A percentile compares a stretch with the other conserved stretches of the same genome.
Evolutionary conservation across 2,329 filamentous ascomycete species (phyloP).

Genomic region (Alternaria novae-zelandiae): DNA sequence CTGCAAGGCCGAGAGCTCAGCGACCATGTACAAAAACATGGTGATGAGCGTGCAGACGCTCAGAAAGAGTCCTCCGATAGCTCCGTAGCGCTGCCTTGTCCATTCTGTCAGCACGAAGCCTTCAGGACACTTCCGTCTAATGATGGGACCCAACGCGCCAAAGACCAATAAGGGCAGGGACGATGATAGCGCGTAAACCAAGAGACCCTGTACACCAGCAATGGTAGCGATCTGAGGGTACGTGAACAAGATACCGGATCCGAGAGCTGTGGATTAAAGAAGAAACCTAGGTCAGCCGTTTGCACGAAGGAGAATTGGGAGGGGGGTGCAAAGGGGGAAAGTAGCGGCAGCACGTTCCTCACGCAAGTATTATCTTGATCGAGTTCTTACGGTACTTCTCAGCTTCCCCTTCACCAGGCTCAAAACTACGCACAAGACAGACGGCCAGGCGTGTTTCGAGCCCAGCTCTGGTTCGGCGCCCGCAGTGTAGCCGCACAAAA

Average conservation of each 20-base stretch:
- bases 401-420: slow-evolving; percentile 66
- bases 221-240: slow-evolving; percentile 83
- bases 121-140: slow-evolving; percentile 79
- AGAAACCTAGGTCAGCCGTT: slow-evolving; percentile 43
- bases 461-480: slow-evolving; percentile 67
- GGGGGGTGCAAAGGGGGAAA: slow-evolving; percentile 48
- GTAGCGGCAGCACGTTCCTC: slow-evolving; percentile 95
- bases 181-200: slow-evolving; percentile 77
- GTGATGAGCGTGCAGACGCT: slow-evolving; percentile 81
- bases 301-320: slow-evolving; percentile 23
- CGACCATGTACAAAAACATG: slow-evolving; percentile 86
- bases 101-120: slow-evolving; percentile 87
- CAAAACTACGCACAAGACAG: slow-evolving; percentile 4
- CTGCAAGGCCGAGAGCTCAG: slow-evolving; percentile 80
- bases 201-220: slow-evolving; percentile 76
- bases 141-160: slow-evolving; percentile 75
- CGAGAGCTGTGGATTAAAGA: slow-evolving; percentile 66
- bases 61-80: slow-evolving; percentile 72
- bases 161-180: slow-evolving; percentile 77
- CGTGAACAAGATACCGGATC: slow-evolving; percentile 81
- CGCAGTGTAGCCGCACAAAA: slow-evolving; percentile 75
- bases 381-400: slow-evolving; percentile 96
- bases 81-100: slow-evolving; percentile 79
- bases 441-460: slow-evolving; percentile 7
- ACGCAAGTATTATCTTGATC: slow-evolving; percentile 99